Conservation (phyloP, 352 stramenopile genomes). For the Globisporangium radiosum region DNA sequence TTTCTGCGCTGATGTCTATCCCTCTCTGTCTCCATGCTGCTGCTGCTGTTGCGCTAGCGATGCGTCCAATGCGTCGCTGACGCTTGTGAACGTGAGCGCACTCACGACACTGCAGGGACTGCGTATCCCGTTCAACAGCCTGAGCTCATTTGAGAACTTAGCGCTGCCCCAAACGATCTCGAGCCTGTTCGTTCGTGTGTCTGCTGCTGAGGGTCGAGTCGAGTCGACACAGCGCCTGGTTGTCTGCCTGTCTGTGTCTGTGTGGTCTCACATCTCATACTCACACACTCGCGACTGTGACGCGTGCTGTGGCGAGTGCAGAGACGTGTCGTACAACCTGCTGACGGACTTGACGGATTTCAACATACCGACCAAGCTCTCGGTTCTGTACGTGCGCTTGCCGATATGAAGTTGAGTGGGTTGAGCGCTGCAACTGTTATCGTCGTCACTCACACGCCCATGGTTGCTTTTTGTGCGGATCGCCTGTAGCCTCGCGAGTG, state of each 20-base stretch:
- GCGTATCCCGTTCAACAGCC: conserved; percentile 9
- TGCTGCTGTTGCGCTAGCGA: not conserved
- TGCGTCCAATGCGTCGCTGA: conserved; percentile 12
- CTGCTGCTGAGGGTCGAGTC: too few species aligned
- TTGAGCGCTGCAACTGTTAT: too few species aligned
- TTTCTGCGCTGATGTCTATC: not conserved
- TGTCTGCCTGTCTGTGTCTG: not conserved
- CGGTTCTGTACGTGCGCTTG: conserved; percentile 3
- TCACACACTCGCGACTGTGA: not conserved
- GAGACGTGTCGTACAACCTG: conserved; percentile 11
- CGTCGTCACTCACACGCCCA: too few species aligned
- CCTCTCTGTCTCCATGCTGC: not conserved
- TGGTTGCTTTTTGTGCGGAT: too few species aligned
- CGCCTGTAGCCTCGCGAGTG: conserved; percentile 7
- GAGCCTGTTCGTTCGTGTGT: conserved; percentile 3
- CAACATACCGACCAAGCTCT: conserved; percentile 3
- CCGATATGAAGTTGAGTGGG: not conserved
- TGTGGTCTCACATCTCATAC: not conserved
- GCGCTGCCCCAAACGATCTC: conserved; percentile 3
- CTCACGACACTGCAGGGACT: conserved; percentile 5
- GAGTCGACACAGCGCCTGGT: not conserved
- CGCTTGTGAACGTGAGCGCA: not conserved
- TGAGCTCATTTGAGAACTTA: conserved; percentile 8
- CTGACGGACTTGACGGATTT: conserved; percentile 7
- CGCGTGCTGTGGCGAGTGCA: not conserved